phyloP scores from a whole-genome alignment of 1,284 basidiomycete genomes.

The Ustilago bromivora region DNA sequence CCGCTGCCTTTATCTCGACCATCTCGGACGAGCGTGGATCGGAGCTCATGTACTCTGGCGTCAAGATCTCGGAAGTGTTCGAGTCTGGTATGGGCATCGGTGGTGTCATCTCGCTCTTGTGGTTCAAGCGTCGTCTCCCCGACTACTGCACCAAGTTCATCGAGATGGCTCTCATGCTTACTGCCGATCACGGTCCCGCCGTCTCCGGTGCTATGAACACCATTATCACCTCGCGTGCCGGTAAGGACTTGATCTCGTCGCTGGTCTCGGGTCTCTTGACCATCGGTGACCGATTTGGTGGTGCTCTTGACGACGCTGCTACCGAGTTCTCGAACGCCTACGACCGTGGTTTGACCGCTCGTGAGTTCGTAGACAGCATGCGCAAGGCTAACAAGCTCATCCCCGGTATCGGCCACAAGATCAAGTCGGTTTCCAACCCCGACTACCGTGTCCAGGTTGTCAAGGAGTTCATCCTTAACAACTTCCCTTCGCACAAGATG shows the following conservation, averaged over 20 bases:
- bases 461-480: constrained; percentile 93
- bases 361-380: constrained; percentile 97
- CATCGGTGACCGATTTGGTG: constrained; percentile 97
- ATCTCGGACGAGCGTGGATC: constrained; percentile 99
- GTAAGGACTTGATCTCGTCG: constrained; percentile 97
- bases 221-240: constrained; percentile 97
- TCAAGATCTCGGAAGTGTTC: constrained; percentile 97
- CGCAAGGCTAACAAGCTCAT: constrained; percentile 97
- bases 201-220: constrained; percentile 96
- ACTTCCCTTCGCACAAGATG: constrained; percentile 83
- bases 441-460: constrained; percentile 89
- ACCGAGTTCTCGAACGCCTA: constrained; percentile 85
- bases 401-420: constrained; percentile 99
- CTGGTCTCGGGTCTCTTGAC: constrained; percentile 95
- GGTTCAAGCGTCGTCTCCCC: constrained; percentile 89
- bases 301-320: constrained; percentile 98
- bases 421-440: constrained; percentile 79
- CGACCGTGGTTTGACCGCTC: constrained; percentile 90
- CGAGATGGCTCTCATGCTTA: constrained; percentile 99
- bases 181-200: constrained; percentile 86
- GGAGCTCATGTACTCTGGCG: constrained; percentile 97
- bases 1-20: constrained; percentile 98
- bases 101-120: constrained; percentile 93
- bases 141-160: constrained; percentile 75
- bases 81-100: constrained; percentile 78